phyloP scores from a whole-genome alignment of 176 grass and related monocot species.

The Ampelocalamus luodianensis region DNA sequence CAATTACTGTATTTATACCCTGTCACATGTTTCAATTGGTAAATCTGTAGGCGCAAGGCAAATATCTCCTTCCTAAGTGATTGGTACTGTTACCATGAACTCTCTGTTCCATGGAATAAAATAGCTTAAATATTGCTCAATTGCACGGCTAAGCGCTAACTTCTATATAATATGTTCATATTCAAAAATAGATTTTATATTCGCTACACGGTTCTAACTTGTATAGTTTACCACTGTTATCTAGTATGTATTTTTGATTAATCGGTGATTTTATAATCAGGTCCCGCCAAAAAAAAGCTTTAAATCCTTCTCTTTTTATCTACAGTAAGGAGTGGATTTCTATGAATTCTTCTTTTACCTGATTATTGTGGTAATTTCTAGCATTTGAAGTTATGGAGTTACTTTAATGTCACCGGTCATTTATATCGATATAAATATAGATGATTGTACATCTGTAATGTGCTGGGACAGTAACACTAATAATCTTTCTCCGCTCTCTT shows the following conservation, averaged over 20 bases:
- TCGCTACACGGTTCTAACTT: not conserved
- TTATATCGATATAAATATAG: not conserved
- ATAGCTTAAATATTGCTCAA: slow-evolving; percentile 6
- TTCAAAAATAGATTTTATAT: not conserved
- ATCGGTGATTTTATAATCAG: not conserved
- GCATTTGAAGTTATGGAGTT: not conserved
- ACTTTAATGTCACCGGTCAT: not conserved
- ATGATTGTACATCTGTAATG: slow-evolving; percentile 12
- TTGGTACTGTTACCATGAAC: not conserved
- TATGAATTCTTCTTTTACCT: not conserved
- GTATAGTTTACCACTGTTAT: not conserved
- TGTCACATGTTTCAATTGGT: no score
- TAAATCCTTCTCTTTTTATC: not conserved
- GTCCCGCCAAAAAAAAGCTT: not conserved
- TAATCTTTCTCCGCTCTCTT: not conserved
- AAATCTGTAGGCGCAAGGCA: no score
- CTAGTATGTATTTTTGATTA: not conserved
- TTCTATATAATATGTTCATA: not conserved
- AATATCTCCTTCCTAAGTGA: no score
- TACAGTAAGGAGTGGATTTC: not conserved
- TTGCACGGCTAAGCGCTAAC: not conserved
- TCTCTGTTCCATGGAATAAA: slow-evolving; percentile 3
- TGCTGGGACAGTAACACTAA: not conserved
- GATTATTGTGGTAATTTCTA: not conserved
- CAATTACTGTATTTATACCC: no score